phyloP scores from a whole-genome alignment of 805 yeast species.

The Peterozyma xylosa region DNA sequence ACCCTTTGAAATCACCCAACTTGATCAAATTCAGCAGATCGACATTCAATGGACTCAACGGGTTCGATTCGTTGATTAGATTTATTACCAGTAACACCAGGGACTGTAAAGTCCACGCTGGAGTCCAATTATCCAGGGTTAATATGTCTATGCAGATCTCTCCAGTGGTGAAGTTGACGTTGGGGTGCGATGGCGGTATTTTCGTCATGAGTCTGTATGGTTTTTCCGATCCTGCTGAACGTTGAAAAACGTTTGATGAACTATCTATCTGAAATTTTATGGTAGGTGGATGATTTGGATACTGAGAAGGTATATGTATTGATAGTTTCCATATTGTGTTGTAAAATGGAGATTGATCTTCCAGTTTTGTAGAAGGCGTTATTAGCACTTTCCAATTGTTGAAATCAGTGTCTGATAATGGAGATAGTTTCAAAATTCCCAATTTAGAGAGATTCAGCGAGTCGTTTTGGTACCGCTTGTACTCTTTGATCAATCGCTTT shows the following conservation, averaged over 20 bases:
- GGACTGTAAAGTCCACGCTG: constrained; percentile 61
- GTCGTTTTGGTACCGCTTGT: constrained; percentile 21
- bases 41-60: constrained; percentile 63
- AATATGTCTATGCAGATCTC: constrained; percentile 67
- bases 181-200: constrained; percentile 33
- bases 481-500: constrained; percentile 30
- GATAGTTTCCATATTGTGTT: constrained; percentile 41
- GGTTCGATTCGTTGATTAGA: constrained; percentile 58
- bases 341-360: constrained; percentile 37
- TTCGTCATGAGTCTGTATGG: background rate
- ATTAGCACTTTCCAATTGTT: constrained; percentile 44
- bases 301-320: constrained; percentile 36
- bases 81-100: constrained; percentile 50
- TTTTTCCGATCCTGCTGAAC: no score
- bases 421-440: constrained; percentile 34
- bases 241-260: no score
- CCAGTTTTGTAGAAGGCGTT: constrained; percentile 29
- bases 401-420: constrained; percentile 35
- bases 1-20: constrained; percentile 36
- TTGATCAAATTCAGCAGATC: constrained; percentile 59
- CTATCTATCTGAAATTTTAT: constrained; percentile 28
- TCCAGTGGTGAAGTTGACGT: constrained; percentile 46
- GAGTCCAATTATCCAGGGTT: constrained; percentile 52
- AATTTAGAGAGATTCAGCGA: constrained; percentile 12
- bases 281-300: constrained; percentile 56